Conservation (phyloP, 768 basidiomycete genomes). For the Coprinellus aureogranulatus region DNA sequence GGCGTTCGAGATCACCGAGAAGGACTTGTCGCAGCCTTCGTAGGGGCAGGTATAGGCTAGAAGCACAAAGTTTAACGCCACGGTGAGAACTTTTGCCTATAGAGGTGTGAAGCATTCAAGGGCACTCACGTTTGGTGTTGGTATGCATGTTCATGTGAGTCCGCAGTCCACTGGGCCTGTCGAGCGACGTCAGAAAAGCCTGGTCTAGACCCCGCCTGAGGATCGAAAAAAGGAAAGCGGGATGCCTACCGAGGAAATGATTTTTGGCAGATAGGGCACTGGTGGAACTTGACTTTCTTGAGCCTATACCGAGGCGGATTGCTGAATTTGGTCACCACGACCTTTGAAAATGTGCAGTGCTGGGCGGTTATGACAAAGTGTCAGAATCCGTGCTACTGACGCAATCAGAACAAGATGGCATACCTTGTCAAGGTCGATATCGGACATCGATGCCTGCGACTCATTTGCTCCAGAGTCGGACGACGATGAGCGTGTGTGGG, state of each 20-base stretch:
- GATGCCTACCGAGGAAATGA: slow-evolving; percentile 30
- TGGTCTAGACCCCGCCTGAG: not conserved
- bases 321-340: slow-evolving; percentile 11
- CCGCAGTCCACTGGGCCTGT: slow-evolving; percentile 31
- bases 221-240: not conserved
- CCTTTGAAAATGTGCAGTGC: slow-evolving; percentile 1
- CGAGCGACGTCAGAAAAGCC: not conserved
- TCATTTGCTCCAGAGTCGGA: too few species aligned
- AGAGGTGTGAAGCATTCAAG: not conserved
- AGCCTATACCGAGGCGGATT: slow-evolving; percentile 11
- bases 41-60: slow-evolving; percentile 44
- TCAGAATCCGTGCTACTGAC: not conserved
- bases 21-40: slow-evolving; percentile 50
- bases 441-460: not conserved
- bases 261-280: slow-evolving; percentile 31
- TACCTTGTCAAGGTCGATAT: slow-evolving; percentile 34
- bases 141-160: slow-evolving; percentile 37
- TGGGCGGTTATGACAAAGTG: not conserved
- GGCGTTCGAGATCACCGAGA: slow-evolving; percentile 65
- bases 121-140: slow-evolving; percentile 28
- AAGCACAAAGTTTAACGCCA: not conserved
- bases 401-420: slow-evolving; percentile 29
- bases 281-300: slow-evolving; percentile 35
- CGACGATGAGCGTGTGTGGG: too few species aligned
- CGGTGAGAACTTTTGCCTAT: too few species aligned